These are phyloP conservation scores for Pezicula carpinea DNA, from an alignment of 2,329 filamentous ascomycete species.

Conservation along the genomic window DNA sequence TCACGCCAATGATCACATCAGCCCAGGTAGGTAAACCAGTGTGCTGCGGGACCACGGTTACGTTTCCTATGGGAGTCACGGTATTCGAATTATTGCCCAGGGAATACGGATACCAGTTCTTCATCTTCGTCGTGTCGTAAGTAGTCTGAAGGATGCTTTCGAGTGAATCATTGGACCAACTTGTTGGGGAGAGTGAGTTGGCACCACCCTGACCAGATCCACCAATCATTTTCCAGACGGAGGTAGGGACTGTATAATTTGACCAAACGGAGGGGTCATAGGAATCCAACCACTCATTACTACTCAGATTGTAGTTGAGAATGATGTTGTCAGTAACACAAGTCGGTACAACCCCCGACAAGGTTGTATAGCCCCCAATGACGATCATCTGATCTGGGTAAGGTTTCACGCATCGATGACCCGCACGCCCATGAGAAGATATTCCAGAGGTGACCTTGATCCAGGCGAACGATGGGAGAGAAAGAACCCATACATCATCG, in stretches of 20 bases:
- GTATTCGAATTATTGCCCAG: not conserved
- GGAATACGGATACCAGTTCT: constrained; percentile 56
- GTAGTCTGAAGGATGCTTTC: constrained; percentile 45
- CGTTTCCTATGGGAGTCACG: not conserved
- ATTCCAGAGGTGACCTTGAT: constrained; percentile 53
- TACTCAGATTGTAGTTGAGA: constrained; percentile 69
- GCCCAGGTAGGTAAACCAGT: no score
- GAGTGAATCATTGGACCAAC: constrained; percentile 48
- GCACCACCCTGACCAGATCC: constrained; percentile 56
- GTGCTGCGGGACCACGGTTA: not conserved
- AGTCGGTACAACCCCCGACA: constrained; percentile 17
- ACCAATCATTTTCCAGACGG: constrained; percentile 56
- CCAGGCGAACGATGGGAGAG: constrained; percentile 69
- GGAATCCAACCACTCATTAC: constrained; percentile 60
- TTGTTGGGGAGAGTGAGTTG: constrained; percentile 54
- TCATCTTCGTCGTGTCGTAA: constrained; percentile 54
- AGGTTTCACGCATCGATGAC: constrained; percentile 64
- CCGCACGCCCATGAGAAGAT: constrained; percentile 53
- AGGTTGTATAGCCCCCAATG: constrained; percentile 56
- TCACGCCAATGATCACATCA: no score
- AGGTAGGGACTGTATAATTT: constrained; percentile 61
- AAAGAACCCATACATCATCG: constrained; percentile 70
- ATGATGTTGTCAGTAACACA: constrained; percentile 52
- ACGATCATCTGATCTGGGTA: constrained; percentile 69
- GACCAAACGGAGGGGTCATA: constrained; percentile 62